Evolutionary conservation across 2,329 filamentous ascomycete species (phyloP).

Genomic region (Fusarium subtropicale): DNA sequence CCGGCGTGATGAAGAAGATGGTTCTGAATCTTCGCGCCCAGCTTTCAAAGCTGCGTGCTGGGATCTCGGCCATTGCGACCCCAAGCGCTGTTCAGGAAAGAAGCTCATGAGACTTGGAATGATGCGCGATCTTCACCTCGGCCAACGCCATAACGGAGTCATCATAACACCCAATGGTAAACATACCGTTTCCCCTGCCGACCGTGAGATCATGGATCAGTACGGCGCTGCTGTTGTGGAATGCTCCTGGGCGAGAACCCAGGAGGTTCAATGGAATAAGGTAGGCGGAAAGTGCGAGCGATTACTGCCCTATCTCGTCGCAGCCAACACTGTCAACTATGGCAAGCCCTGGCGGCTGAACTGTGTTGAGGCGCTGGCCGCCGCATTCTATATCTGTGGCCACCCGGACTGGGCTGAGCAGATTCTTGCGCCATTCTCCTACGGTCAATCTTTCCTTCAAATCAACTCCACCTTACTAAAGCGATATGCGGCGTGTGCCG

Average conservation of each 20-base stretch:
- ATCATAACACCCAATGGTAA: constrained; percentile 97
- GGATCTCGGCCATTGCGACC: constrained; percentile 98
- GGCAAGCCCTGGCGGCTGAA: constrained; percentile 95
- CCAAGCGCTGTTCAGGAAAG: constrained; percentile 96
- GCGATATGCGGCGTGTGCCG: constrained; percentile 84
- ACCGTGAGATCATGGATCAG: constrained; percentile 83
- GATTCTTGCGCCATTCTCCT: constrained; percentile 85
- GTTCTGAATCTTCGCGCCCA: constrained; percentile 55
- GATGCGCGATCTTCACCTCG: constrained; percentile 92
- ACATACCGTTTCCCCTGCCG: constrained; percentile 82
- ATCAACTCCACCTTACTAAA: constrained; percentile 88
- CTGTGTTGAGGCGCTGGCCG: constrained; percentile 93
- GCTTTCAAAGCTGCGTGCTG: constrained; percentile 94
- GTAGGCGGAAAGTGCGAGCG: constrained; percentile 96
- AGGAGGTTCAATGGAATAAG: constrained; percentile 89
- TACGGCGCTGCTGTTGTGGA: constrained; percentile 96
- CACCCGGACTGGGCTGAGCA: constrained; percentile 90
- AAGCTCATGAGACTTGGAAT: constrained; percentile 90
- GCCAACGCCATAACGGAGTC: constrained; percentile 91
- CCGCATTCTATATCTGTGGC: constrained; percentile 93
- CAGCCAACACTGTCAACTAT: constrained; percentile 97
- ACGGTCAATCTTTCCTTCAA: constrained; percentile 87
- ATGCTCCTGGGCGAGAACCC: constrained; percentile 93
- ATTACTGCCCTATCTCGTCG: constrained; percentile 91
- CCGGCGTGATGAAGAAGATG: constrained; percentile 56